Evolutionary conservation across 148 eudicot genomes (phyloP), one percentile per base, ranked within the genome.

Genomic region (Silene uniflora): DNA sequence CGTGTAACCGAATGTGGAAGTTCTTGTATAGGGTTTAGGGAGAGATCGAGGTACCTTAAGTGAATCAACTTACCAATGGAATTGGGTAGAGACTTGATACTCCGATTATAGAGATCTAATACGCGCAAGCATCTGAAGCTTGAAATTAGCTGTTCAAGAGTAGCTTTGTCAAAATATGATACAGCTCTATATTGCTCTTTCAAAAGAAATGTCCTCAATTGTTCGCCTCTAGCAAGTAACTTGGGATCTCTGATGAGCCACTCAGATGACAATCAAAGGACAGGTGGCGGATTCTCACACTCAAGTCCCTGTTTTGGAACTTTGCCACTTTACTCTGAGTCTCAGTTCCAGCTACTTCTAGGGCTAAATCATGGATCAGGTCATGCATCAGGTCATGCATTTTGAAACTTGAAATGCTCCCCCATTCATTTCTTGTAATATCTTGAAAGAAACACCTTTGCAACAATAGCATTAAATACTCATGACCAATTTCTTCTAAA

Each of bases 331-430:
- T 8, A 39, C 22, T 32, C 10, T 69, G 54, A 23, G 6, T 3
- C 21, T 71, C 70, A 13, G 6, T 3, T 29, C 77, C 70, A 10
- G 77, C 82, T 24, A 75, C 77, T 22, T 69, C 10, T 25, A 60
- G 19, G 13, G 82, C 85, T n/a, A n/a, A n/a, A n/a, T n/a, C n/a
- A n/a, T n/a, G n/a, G n/a, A n/a, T n/a, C 14, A 81, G 39, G 55
- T 81, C 82, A 63, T 81, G 84, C 73, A 81, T 69, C 3, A 81
- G 27, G 23, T 81, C 80, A 7, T 81, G 82, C 79, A 84, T 71
- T 77, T 70, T 80, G 56, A 55, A 77, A 46, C 69, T 42, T 52
- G 7, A 4, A 17, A 78, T 74, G 4, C 10, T 19, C 12, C 75
- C 84, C 69, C 69, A 23, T 29, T 29, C 6, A 23, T 78, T 13